Conservation (phyloP, 768 basidiomycete genomes). For the Hypsizygus marmoreus region DNA sequence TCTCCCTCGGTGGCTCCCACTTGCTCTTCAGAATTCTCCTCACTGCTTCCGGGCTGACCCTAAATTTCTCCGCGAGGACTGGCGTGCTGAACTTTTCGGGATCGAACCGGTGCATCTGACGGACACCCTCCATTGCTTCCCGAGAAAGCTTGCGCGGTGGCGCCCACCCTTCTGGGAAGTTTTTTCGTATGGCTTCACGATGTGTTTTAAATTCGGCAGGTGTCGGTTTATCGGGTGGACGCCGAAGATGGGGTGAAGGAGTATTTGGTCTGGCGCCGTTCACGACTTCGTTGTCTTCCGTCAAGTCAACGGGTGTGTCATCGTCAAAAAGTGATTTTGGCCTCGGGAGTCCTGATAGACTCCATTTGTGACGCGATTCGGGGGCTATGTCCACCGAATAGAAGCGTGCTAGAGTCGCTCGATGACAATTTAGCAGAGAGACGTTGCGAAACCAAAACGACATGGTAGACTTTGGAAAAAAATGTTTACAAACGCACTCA, state of each 20-base stretch:
- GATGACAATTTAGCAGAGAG: constrained; percentile 13
- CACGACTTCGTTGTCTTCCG: constrained; percentile 53
- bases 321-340: constrained; percentile 52
- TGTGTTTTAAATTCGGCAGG: constrained; percentile 54
- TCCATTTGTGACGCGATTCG: constrained; percentile 36
- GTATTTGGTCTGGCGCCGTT: constrained; percentile 41
- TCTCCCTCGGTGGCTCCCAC: constrained; percentile 64
- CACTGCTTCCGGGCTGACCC: constrained; percentile 80
- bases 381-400: constrained; percentile 19
- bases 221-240: constrained; percentile 40
- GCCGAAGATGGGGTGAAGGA: constrained; percentile 37
- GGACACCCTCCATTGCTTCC: constrained; percentile 82
- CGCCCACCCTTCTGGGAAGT: constrained; percentile 70
- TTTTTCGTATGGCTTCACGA: constrained; percentile 48
- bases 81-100: constrained; percentile 65
- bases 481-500: constrained; percentile 8
- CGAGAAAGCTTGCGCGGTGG: constrained; percentile 81
- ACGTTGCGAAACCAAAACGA: constrained; percentile 24
- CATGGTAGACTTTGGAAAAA: constrained; percentile 20
- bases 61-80: constrained; percentile 74
- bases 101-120: constrained; percentile 65
- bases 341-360: constrained; percentile 35
- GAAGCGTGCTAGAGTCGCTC: constrained; percentile 19
- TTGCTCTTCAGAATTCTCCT: constrained; percentile 76
- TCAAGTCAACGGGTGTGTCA: constrained; percentile 45